Evolutionary conservation across 148 eudicot species (phyloP).

Genomic region (Spergularia bocconei): DNA sequence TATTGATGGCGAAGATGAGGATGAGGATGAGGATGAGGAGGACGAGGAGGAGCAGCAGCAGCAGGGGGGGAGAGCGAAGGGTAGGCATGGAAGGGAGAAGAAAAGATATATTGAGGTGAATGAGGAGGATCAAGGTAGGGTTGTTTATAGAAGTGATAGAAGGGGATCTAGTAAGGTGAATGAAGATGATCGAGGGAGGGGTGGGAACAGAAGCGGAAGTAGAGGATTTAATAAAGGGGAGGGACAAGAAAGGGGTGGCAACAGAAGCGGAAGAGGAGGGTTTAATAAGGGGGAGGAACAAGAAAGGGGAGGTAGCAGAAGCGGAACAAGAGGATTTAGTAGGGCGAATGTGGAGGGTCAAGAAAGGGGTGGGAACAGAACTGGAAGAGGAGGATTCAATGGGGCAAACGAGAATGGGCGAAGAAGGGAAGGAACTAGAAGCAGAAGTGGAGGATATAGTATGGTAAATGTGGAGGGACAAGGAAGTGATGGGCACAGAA

Average conservation of each 20-base stretch:
- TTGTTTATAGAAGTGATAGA: conserved; percentile 7
- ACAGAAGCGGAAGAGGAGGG: not conserved
- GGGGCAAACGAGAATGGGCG: conserved; percentile 6
- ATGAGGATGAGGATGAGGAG: conserved; percentile 1
- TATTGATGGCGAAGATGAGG: conserved; percentile 28
- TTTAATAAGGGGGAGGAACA: not conserved
- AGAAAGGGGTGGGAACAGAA: conserved; percentile 15
- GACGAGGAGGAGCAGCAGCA: conserved; percentile 29
- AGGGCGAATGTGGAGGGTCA: conserved; percentile 13
- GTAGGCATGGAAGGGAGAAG: conserved; percentile 1
- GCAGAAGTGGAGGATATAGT: conserved; percentile 3
- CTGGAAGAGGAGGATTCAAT: not conserved
- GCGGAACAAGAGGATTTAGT: conserved; percentile 17
- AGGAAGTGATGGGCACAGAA: conserved; percentile 14
- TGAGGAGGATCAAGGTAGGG: not conserved
- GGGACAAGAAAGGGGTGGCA: conserved; percentile 9
- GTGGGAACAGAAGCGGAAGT: conserved; percentile 9
- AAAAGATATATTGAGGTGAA: conserved; percentile 3
- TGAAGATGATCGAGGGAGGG: not conserved
- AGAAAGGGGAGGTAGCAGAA: conserved; percentile 5
- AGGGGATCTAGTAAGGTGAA: conserved; percentile 15
- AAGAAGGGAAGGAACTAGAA: not conserved
- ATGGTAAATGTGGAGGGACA: conserved; percentile 9
- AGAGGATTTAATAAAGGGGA: conserved; percentile 13
- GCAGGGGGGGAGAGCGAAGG: not conserved